Conservation (phyloP, 148 eudicot genomes). For the Chenopodium suecicum region DNA sequence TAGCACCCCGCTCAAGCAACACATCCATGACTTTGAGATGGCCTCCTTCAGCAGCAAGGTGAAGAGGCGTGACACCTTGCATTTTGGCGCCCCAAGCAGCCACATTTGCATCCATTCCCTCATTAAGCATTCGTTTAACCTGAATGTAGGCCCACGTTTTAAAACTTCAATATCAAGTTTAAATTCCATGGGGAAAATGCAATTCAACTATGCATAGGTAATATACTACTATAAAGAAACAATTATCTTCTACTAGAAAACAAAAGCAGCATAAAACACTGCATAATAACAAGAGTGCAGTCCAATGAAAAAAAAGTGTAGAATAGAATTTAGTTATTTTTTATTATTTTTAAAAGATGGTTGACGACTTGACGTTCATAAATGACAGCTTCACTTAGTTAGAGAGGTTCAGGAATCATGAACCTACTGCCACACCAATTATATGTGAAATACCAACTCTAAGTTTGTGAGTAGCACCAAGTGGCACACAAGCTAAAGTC, state of each 20-base stretch:
- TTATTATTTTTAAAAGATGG: neutral
- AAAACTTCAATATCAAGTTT: neutral
- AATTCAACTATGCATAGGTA: neutral
- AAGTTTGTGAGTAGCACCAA: neutral
- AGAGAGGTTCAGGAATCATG: neutral
- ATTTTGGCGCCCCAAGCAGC: slow-evolving; percentile 86
- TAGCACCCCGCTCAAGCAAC: slow-evolving; percentile 86
- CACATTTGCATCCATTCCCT: slow-evolving; percentile 87
- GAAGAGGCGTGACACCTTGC: slow-evolving; percentile 93
- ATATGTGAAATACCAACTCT: no score
- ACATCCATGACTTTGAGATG: slow-evolving; percentile 87
- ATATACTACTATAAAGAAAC: neutral
- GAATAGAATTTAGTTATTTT: neutral
- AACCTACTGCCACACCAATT: neutral
- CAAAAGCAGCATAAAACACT: neutral
- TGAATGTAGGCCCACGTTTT: slow-evolving; percentile 18
- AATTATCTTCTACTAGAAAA: neutral
- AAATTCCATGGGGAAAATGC: neutral
- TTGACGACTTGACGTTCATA: neutral
- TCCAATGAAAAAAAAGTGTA: neutral
- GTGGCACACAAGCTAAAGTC: neutral
- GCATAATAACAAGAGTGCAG: neutral
- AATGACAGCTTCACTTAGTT: neutral
- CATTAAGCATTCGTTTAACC: slow-evolving; percentile 80
- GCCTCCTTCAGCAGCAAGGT: slow-evolving; percentile 97